phyloP scores from a whole-genome alignment of 2,329 filamentous ascomycete genomes.

The Aspergillus amoenus region DNA sequence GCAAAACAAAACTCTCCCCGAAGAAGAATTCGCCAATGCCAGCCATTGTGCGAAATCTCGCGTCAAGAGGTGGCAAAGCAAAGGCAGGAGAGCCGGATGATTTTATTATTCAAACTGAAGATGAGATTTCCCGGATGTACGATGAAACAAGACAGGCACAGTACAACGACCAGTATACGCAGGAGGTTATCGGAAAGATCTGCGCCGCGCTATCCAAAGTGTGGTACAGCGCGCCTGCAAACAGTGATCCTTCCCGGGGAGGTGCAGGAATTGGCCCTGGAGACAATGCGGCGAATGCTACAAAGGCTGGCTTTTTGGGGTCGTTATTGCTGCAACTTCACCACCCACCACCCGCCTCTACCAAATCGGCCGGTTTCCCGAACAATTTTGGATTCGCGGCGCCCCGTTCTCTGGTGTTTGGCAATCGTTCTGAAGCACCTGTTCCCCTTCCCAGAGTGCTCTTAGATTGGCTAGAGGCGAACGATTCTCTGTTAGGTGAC shows the following conservation, averaged over 20 bases:
- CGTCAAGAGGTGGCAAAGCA: constrained; percentile 56
- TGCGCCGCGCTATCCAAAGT: constrained; percentile 35
- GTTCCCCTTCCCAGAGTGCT: constrained; percentile 70
- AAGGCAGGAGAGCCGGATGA: constrained; percentile 67
- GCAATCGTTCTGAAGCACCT: constrained; percentile 26
- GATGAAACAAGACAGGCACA: constrained; percentile 40
- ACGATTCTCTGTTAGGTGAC: constrained; percentile 71
- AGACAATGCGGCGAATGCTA: constrained; percentile 60
- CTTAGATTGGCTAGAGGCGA: constrained; percentile 76
- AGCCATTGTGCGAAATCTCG: constrained; percentile 70
- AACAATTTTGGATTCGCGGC: constrained; percentile 26
- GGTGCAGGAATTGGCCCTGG: constrained; percentile 65
- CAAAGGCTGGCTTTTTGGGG: constrained; percentile 77
- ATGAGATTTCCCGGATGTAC: constrained; percentile 65
- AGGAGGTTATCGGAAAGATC: constrained; percentile 32
- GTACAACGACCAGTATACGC: constrained; percentile 31
- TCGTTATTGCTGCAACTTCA: constrained; percentile 76
- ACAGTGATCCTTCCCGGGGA: constrained; percentile 48
- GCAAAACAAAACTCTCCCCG: constrained; percentile 35
- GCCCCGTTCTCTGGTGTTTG: constrained; percentile 30
- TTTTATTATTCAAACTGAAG: constrained; percentile 74
- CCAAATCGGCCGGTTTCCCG: constrained; percentile 20
- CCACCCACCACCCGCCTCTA: constrained; percentile 57
- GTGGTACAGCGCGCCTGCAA: constrained; percentile 32
- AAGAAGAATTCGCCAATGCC: constrained; percentile 64